phyloP scores from a whole-genome alignment of 2,329 filamentous ascomycete genomes.

The Malbranchea zuffiana region DNA sequence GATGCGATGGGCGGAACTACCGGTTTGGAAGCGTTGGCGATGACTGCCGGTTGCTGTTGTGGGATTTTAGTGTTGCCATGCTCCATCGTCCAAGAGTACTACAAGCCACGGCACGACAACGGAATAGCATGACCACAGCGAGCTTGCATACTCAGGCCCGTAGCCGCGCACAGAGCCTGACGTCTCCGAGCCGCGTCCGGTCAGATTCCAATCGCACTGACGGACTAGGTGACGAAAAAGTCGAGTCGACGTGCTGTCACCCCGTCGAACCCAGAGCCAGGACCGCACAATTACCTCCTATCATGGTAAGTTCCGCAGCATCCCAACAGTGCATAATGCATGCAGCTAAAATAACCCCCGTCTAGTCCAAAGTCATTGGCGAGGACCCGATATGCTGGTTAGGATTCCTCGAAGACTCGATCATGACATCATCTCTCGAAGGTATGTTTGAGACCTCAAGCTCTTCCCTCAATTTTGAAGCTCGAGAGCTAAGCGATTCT shows the following conservation, averaged over 20 bases:
- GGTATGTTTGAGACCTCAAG: slow-evolving; percentile 47
- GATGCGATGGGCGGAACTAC: slow-evolving; percentile 91
- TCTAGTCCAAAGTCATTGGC: slow-evolving; percentile 69
- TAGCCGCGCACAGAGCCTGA: slow-evolving; percentile 52
- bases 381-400: slow-evolving; percentile 81
- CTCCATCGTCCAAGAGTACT: slow-evolving; percentile 71
- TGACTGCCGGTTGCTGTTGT: slow-evolving; percentile 78
- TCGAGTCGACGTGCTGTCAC: slow-evolving; percentile 57
- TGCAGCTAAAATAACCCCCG: slow-evolving; percentile 10
- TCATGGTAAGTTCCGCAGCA: slow-evolving; percentile 52
- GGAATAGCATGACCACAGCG: slow-evolving; percentile 25
- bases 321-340: too few species aligned
- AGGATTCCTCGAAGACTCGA: slow-evolving; percentile 85
- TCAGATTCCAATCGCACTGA: slow-evolving; percentile 59
- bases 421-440: slow-evolving; percentile 83
- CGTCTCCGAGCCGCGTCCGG: slow-evolving; percentile 47
- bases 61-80: slow-evolving; percentile 98
- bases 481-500: slow-evolving; percentile 9
- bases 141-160: slow-evolving; percentile 37
- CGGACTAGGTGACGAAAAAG: slow-evolving; percentile 35
- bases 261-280: slow-evolving; percentile 72
- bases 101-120: slow-evolving; percentile 29
- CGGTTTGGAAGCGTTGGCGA: slow-evolving; percentile 93
- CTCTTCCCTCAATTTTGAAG: slow-evolving; percentile 8
- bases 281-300: slow-evolving; percentile 78